These are phyloP conservation scores for Blastobotrys parvus DNA, from an alignment of 805 yeast genomes.

Conservation along the genomic window DNA sequence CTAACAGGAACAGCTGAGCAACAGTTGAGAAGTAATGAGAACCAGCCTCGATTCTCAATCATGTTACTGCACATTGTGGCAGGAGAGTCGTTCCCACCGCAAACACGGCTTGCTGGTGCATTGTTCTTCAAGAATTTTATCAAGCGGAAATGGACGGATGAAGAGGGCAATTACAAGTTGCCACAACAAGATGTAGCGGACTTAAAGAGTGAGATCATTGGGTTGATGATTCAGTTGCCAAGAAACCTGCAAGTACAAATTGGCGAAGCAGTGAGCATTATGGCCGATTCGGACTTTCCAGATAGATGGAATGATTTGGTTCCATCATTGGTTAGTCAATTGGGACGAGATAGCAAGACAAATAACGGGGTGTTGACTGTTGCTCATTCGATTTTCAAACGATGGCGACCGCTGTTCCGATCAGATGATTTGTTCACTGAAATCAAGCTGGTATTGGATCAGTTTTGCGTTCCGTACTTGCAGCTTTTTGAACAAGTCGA, in stretches of 20 bases:
- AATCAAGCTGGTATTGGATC: constrained; percentile 76
- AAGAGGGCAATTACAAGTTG: constrained; percentile 69
- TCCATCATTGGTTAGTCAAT: constrained; percentile 50
- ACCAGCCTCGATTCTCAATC: constrained; percentile 64
- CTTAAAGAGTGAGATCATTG: constrained; percentile 69
- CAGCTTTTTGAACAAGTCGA: constrained; percentile 63
- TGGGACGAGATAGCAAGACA: constrained; percentile 61
- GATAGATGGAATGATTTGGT: constrained; percentile 70
- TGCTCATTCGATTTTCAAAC: constrained; percentile 90
- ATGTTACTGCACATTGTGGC: constrained; percentile 73
- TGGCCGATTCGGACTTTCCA: constrained; percentile 96
- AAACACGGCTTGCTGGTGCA: constrained; percentile 79
- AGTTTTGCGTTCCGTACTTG: constrained; percentile 74
- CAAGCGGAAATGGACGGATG: constrained; percentile 82
- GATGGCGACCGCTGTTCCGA: constrained; percentile 93
- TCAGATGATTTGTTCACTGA: constrained; percentile 85
- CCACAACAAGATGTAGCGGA: constrained; percentile 51
- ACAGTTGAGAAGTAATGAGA: constrained; percentile 54
- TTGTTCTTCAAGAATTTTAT: constrained; percentile 83
- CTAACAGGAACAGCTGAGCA: constrained; percentile 50
- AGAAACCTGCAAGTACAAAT: constrained; percentile 73
- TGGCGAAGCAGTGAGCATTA: constrained; percentile 86
- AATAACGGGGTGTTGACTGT: constrained; percentile 84
- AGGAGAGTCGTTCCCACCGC: constrained; percentile 39
- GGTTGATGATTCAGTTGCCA: constrained; percentile 80